Conservation (phyloP, 805 yeast genomes). For the Metschnikowia cubensis region DNA sequence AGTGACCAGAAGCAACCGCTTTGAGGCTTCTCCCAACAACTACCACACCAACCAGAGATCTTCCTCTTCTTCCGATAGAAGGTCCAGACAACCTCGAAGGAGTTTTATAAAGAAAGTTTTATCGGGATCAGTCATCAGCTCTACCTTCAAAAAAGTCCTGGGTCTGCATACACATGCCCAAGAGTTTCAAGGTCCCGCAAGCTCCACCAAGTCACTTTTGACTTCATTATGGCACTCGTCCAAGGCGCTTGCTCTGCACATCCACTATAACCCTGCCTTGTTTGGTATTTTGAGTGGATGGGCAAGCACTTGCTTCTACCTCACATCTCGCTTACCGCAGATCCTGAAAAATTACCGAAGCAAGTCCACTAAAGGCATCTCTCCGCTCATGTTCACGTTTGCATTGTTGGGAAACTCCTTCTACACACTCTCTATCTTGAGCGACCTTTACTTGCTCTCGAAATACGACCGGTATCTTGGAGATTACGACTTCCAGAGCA, state of each 20-base stretch:
- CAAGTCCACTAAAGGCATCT: conserved; percentile 34
- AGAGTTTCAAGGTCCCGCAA: background rate
- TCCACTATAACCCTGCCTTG: conserved; percentile 7
- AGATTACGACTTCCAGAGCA: conserved; percentile 11
- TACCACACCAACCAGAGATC: conserved; percentile 6
- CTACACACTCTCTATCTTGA: conserved; percentile 31
- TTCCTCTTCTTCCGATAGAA: conserved; percentile 6
- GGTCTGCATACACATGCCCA: background rate
- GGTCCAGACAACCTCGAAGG: conserved; percentile 6
- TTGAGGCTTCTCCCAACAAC: conserved; percentile 15
- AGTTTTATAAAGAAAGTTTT: conserved; percentile 11
- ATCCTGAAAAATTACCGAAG: conserved; percentile 27
- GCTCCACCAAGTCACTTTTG: background rate
- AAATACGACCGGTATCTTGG: conserved; percentile 14
- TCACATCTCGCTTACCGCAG: conserved; percentile 35
- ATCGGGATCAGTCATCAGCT: conserved; percentile 14
- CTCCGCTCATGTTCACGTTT: conserved; percentile 31
- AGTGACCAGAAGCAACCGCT: conserved; percentile 21
- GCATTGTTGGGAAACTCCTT: conserved; percentile 36
- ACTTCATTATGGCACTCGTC: background rate
- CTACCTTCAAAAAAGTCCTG: conserved; percentile 12
- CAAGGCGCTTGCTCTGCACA: background rate
- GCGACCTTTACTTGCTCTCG: conserved; percentile 27
- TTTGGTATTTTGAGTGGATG: conserved; percentile 33
- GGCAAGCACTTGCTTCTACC: conserved; percentile 29